phyloP scores from a whole-genome alignment of 2,329 filamentous ascomycete genomes.

The Penicillium sp. region DNA sequence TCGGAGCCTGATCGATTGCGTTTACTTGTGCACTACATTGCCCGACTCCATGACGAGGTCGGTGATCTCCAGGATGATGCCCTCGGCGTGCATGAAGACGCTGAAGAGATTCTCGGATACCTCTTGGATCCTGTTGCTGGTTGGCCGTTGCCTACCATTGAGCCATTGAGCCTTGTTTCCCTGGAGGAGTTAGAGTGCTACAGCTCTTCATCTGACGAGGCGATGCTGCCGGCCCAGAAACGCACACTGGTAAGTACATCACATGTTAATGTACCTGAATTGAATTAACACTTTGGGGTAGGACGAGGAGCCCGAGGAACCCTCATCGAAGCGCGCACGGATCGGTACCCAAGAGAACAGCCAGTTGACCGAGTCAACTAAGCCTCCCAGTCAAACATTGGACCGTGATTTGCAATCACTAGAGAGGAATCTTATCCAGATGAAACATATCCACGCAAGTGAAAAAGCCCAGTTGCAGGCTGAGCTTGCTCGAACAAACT shows the following conservation, averaged over 20 bases:
- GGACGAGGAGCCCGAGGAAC: conserved; percentile 30
- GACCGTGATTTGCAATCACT: conserved; percentile 27
- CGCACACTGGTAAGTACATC: conserved; percentile 30
- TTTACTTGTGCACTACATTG: conserved; percentile 35
- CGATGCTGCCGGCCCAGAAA: conserved; percentile 25
- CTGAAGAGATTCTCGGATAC: conserved; percentile 38
- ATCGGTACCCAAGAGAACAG: conserved; percentile 37
- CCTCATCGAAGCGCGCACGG: conserved; percentile 38
- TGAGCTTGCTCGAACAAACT: conserved; percentile 25
- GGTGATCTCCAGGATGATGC: conserved; percentile 45
- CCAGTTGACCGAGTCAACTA: conserved; percentile 37
- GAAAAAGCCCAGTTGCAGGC: conserved; percentile 33
- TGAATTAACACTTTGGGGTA: conserved; percentile 23
- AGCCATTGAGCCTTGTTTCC: conserved; percentile 36
- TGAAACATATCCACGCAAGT: conserved; percentile 30
- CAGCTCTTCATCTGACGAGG: conserved; percentile 18
- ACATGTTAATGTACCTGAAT: neutral
- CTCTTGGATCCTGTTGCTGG: conserved; percentile 36
- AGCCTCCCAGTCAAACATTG: conserved; percentile 31
- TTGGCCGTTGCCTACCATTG: conserved; percentile 40
- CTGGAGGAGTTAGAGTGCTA: conserved; percentile 26
- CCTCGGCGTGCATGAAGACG: conserved; percentile 40
- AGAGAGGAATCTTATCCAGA: conserved; percentile 31
- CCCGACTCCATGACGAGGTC: conserved; percentile 33
- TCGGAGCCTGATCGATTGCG: conserved; percentile 34